Evolutionary conservation across 345 rosid genomes (phyloP).

Genomic region (Angophora floribunda): DNA sequence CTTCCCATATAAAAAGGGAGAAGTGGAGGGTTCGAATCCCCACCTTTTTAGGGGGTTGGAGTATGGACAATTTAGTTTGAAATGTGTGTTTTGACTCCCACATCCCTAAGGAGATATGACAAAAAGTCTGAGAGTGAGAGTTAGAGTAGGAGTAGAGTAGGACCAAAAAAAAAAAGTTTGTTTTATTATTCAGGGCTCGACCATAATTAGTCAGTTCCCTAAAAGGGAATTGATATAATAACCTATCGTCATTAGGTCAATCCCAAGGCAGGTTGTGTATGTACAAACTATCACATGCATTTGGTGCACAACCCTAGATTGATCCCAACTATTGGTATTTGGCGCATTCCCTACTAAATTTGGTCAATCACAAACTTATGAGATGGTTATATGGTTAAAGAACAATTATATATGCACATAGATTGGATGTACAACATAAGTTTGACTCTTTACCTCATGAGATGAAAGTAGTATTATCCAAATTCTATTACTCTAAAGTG

Average conservation of each 20-base stretch:
- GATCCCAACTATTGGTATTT: background rate
- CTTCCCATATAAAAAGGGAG: too few relatives aligned
- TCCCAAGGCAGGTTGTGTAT: background rate
- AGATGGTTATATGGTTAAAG: background rate
- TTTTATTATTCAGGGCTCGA: background rate
- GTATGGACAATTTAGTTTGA: too few relatives aligned
- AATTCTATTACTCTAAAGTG: background rate
- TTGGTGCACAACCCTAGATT: background rate
- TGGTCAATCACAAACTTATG: background rate
- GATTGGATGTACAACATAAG: background rate
- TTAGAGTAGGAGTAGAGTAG: too few relatives aligned
- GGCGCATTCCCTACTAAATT: background rate
- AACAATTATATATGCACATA: background rate
- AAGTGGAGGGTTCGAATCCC: too few relatives aligned
- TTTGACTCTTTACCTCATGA: background rate
- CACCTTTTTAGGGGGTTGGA: too few relatives aligned
- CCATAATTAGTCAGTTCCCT: background rate
- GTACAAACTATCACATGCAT: background rate
- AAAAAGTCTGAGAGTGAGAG: too few relatives aligned
- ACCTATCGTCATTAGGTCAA: background rate
- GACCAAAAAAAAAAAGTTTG: background rate
- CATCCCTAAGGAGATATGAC: too few relatives aligned
- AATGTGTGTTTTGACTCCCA: too few relatives aligned
- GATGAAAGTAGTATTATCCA: background rate
- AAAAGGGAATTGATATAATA: background rate